These are phyloP conservation scores for Fusarium albidum DNA, from an alignment of 2,329 filamentous ascomycete genomes.

Conservation along the genomic window DNA sequence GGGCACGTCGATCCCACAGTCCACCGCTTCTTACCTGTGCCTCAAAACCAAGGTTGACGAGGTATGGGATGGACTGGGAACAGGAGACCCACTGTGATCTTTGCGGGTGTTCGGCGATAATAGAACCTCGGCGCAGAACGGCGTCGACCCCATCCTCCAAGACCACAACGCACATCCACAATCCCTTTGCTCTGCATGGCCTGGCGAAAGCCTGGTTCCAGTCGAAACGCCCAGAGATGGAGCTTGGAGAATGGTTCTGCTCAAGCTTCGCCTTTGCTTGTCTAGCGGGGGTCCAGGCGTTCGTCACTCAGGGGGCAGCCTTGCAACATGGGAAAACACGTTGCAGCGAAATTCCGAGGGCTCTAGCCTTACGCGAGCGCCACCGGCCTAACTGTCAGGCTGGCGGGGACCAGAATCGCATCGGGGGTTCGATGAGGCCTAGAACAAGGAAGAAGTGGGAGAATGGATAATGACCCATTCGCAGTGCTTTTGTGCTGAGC, in stretches of 20 bases:
- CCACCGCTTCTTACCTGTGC: slow-evolving; percentile 2
- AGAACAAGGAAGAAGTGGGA: slow-evolving; percentile 25
- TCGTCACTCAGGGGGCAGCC: slow-evolving; percentile 32
- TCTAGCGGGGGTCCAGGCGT: slow-evolving; percentile 27
- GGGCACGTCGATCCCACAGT: not conserved
- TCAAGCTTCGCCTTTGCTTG: slow-evolving; percentile 20
- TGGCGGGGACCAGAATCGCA: slow-evolving; percentile 15
- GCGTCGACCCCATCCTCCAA: slow-evolving; percentile 23
- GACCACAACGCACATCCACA: slow-evolving; percentile 18
- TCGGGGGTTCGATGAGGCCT: slow-evolving; percentile 28
- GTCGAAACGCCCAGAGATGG: slow-evolving; percentile 8
- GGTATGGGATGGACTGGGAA: slow-evolving; percentile 4
- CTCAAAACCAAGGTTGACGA: slow-evolving; percentile 3
- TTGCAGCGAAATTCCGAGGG: slow-evolving; percentile 12
- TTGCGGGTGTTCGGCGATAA: slow-evolving; percentile 1
- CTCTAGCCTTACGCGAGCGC: slow-evolving; percentile 30
- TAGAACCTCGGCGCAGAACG: slow-evolving; percentile 23
- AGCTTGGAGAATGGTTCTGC: slow-evolving; percentile 16
- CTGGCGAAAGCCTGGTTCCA: slow-evolving; percentile 15
- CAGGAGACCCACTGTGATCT: slow-evolving; percentile 8
- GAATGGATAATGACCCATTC: slow-evolving; percentile 8
- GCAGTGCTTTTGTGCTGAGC: not conserved
- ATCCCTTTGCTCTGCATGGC: slow-evolving; percentile 25
- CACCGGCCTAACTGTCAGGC: slow-evolving; percentile 23
- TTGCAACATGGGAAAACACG: slow-evolving; percentile 22